phyloP scores from a whole-genome alignment of 495 filamentous ascomycete genomes.

The Terfezia boudieri region DNA sequence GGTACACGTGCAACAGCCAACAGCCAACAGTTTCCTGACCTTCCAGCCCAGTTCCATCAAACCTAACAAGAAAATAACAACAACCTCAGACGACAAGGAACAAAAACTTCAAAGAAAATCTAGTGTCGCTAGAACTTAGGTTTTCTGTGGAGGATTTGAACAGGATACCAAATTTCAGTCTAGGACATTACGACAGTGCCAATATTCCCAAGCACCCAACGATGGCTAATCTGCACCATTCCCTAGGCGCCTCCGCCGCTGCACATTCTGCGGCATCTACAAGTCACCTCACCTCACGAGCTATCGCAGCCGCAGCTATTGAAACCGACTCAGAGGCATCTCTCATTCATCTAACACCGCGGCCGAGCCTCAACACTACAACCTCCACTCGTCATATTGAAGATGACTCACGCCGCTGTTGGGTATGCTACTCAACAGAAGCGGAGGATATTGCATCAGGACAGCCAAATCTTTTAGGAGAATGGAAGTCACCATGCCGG shows the following conservation, averaged over 20 bases:
- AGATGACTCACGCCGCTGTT: conserved; percentile 38
- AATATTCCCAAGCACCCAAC: neutral
- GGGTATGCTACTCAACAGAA: conserved; percentile 68
- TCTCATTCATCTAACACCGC: conserved; percentile 8
- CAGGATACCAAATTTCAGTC: too few relatives aligned
- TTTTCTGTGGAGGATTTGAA: too few relatives aligned
- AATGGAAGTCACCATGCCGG: conserved; percentile 72
- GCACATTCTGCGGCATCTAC: neutral
- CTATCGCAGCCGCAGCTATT: neutral
- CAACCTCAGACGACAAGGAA: too few relatives aligned
- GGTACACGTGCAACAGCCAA: too few relatives aligned
- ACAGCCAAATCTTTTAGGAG: conserved; percentile 27
- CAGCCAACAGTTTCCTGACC: too few relatives aligned
- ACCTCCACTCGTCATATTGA: conserved; percentile 1
- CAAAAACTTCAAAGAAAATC: too few relatives aligned
- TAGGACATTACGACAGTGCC: too few relatives aligned
- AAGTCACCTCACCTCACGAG: neutral
- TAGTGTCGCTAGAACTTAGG: too few relatives aligned
- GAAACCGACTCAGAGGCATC: neutral
- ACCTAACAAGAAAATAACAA: too few relatives aligned
- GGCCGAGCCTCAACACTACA: neutral
- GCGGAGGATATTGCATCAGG: conserved; percentile 49
- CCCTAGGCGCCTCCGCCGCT: neutral
- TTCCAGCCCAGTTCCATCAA: too few relatives aligned
- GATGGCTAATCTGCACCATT: neutral